Base-by-base conservation (phyloP, 495 filamentous ascomycete genomes). In the Bombardia bombarda region DNA sequence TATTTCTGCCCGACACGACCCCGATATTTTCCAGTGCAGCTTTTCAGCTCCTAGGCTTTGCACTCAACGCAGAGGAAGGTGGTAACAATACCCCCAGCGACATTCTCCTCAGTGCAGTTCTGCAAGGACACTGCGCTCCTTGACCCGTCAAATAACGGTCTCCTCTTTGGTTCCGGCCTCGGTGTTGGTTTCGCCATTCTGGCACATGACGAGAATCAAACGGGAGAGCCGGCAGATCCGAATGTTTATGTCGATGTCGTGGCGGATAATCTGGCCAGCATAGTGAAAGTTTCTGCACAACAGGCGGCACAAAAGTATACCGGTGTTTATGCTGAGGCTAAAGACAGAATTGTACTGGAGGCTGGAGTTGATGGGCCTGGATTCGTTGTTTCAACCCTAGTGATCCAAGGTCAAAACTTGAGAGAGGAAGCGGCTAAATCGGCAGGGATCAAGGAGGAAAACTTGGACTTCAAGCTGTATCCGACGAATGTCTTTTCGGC, bases 101-200 rank as follows among this genome's bases (percentile, higher is more conserved):
- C 34, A 41, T 74, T 1, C 74, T 73, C 51, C 68, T 62, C 17
- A 75, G 72, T 46, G 45, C 48, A 23, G 70, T 69, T 20, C 7
- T 56, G 58, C n/a, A n/a, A n/a, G n/a, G n/a, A n/a, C n/a, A n/a
- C n/a, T n/a, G n/a, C n/a, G n/a, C n/a, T n/a, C 23, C 37, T 68
- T 6, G 58, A 52, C 0, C 3, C 32, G 5, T 75, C 71, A 33
- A 56, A 53, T 5, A 53, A 58, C 21, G 43, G 62, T 6, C 32
- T 73, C 7, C 60, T 51, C 1, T 52, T 74, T 0, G 53, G 56
- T 19, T 63, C 68, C 2, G 71, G 71, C 43, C 58, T 66, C 45
- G 50, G 55, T 18, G 50, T 63, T 7, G 69, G 68, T n/a, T 68
- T 69, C 35, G 54, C 57, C 0, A 51, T 76, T 13, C 46, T 72